phyloP scores from a whole-genome alignment of 331 rosid species.

The Quercus phellos region DNA sequence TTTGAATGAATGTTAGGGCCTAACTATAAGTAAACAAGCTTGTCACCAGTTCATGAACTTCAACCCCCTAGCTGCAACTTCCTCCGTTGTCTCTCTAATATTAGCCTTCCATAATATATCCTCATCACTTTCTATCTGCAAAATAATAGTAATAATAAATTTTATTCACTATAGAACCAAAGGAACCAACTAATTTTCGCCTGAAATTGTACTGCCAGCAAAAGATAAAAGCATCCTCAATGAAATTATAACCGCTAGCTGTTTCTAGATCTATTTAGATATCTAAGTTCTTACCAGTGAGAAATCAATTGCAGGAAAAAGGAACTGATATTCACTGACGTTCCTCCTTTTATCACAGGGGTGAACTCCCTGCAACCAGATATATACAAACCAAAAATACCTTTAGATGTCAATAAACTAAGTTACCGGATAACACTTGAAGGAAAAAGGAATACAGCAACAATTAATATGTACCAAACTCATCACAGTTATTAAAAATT shows the following conservation, averaged over 20 bases:
- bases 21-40: neutral
- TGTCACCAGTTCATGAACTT: constrained; percentile 72
- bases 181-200: constrained; percentile 12
- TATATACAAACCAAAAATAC: neutral
- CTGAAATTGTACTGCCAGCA: constrained; percentile 6
- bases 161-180: neutral
- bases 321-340: constrained; percentile 51
- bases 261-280: neutral
- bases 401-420: neutral
- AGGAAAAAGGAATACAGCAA: neutral
- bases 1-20: neutral
- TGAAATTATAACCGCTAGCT: constrained; percentile 5
- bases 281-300: constrained; percentile 51
- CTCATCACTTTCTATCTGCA: constrained; percentile 69
- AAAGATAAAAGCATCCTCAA: constrained; percentile 5
- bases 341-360: constrained; percentile 92
- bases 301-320: constrained; percentile 90
- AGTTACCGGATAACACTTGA: neutral
- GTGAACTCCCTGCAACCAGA: constrained; percentile 65
- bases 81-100: constrained; percentile 63
- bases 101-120: constrained; percentile 76
- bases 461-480: neutral
- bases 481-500: neutral
- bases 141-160: constrained; percentile 16
- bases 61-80: constrained; percentile 76